Base-by-base conservation (phyloP, 2,329 filamentous ascomycete species). In the Diaporthe vaccinii region DNA sequence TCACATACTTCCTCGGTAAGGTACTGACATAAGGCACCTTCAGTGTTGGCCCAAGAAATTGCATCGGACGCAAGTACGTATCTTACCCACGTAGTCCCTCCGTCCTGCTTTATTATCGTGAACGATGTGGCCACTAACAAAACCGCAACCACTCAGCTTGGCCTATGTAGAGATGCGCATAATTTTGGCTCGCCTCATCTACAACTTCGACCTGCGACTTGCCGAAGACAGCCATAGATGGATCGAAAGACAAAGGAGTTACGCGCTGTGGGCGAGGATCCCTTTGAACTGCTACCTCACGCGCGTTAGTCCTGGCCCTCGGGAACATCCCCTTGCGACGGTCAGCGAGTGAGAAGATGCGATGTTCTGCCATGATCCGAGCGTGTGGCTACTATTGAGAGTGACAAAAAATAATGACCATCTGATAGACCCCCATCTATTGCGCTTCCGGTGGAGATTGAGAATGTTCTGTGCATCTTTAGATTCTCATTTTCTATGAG, bases 121-220 rank as follows among this genome's bases (percentile, higher is more conserved):
- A 8, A 41, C 4, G 15, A 41, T 12, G 15, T 41, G 49, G 15
- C 17, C 17, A 67, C 49, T 69, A 22, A 69, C 15, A 2, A 55
- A 28, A 28, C 4, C 2, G 15, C 10, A 39, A 28, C 7, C 31
- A 14, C 22, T 31, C n/a, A 69, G 65, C 65, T 78, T 84, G 31
- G 83, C 83, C 31, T 82, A 82, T 55, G 79, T 78, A 20, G 83
- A 85, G 75, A 83, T 84, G 81, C 80, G 83, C 28, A 70, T 83
- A 12, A 81, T 84, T 15, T 71, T 84, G 2, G 80, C 82, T 9
- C 78, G 79, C 2, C 39, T 84, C 4, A 68, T 84, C 3, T 84
- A 79, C 67, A 82, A 82, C 46, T 85, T 84, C 68, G 82, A 84
- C 59, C 59, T 84, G 49, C 53, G 74, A 15, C 74, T 83, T 22